phyloP scores from a whole-genome alignment of 768 basidiomycete species.

The Favolaschia claudopus region DNA sequence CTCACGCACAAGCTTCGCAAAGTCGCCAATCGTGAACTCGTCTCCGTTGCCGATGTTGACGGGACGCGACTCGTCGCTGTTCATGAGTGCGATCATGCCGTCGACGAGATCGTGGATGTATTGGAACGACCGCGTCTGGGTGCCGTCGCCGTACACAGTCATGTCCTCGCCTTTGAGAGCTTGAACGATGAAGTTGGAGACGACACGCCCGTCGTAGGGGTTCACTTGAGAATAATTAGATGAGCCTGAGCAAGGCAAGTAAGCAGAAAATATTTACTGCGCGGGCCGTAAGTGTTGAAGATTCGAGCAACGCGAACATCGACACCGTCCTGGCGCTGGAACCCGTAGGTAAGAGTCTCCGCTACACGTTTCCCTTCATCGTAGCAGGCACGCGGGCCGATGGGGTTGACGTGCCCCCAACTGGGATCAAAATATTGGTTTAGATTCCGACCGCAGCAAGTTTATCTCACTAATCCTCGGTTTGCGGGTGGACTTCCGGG shows the following conservation, averaged over 20 bases:
- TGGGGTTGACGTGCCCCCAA: constrained; percentile 99
- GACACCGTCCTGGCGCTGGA: constrained; percentile 92
- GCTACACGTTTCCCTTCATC: constrained; percentile 99
- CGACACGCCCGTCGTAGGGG: constrained; percentile 95
- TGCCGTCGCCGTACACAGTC: constrained; percentile 95
- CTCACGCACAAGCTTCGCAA: constrained; percentile 91
- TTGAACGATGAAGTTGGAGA: constrained; percentile 98
- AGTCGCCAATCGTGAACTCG: constrained; percentile 95
- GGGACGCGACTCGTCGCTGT: constrained; percentile 90
- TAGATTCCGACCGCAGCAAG: neutral
- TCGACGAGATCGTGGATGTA: constrained; percentile 98
- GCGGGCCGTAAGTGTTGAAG: constrained; percentile 95
- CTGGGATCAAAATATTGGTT: constrained; percentile 47
- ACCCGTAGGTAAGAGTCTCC: constrained; percentile 97
- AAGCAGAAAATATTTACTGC: constrained; percentile 58
- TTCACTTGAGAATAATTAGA: constrained; percentile 68
- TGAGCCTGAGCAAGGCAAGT: neutral
- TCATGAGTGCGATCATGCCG: constrained; percentile 94
- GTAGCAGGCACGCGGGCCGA: constrained; percentile 98
- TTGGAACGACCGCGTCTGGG: constrained; percentile 95
- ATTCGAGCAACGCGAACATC: constrained; percentile 98
- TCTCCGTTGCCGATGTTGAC: constrained; percentile 97
- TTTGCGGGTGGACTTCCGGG: constrained; percentile 97
- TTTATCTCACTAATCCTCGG: constrained; percentile 85
- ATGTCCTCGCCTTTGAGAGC: constrained; percentile 96